Conservation (phyloP, 371 early-diverging fungal species). For the Batkoa obscura region DNA sequence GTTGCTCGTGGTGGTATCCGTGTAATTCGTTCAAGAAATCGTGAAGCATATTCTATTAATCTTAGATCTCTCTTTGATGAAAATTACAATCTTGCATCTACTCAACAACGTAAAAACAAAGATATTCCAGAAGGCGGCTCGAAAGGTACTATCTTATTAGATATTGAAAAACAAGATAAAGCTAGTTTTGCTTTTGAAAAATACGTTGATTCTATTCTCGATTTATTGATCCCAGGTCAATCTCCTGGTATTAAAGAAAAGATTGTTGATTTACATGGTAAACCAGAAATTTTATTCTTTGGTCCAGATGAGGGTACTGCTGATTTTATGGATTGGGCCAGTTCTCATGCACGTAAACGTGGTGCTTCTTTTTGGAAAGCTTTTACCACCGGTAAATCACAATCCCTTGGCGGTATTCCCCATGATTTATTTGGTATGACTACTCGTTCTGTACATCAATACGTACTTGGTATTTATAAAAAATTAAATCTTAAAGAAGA, state of each 20-base stretch:
- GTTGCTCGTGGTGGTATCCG: slow-evolving; percentile 98
- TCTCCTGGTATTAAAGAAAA: slow-evolving; percentile 93
- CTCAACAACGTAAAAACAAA: slow-evolving; percentile 98
- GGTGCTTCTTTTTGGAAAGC: slow-evolving; percentile 97
- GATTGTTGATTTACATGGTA: slow-evolving; percentile 71
- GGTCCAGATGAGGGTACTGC: slow-evolving; percentile 98
- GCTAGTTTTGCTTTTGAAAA: slow-evolving; percentile 93
- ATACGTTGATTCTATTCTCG: slow-evolving; percentile 89
- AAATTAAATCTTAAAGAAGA: slow-evolving; percentile 67
- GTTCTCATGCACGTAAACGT: slow-evolving; percentile 81
- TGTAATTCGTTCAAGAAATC: slow-evolving; percentile 89
- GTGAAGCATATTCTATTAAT: slow-evolving; percentile 92
- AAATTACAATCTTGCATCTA: slow-evolving; percentile 92
- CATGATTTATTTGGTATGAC: slow-evolving; percentile 97
- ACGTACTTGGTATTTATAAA: slow-evolving; percentile 88
- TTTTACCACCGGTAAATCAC: slow-evolving; percentile 95
- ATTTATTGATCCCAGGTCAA: slow-evolving; percentile 75
- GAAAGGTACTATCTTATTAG: slow-evolving; percentile 92
- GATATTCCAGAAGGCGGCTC: slow-evolving; percentile 98
- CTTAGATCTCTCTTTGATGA: slow-evolving; percentile 90
- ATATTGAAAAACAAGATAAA: slow-evolving; percentile 87
- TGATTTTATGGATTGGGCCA: slow-evolving; percentile 98
- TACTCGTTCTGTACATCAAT: slow-evolving; percentile 95
- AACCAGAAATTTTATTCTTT: slow-evolving; percentile 94
- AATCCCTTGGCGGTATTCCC: slow-evolving; percentile 91